These are phyloP conservation scores for Euryodendron excelsum DNA, from an alignment of 148 eudicot species.

Conservation along the genomic window DNA sequence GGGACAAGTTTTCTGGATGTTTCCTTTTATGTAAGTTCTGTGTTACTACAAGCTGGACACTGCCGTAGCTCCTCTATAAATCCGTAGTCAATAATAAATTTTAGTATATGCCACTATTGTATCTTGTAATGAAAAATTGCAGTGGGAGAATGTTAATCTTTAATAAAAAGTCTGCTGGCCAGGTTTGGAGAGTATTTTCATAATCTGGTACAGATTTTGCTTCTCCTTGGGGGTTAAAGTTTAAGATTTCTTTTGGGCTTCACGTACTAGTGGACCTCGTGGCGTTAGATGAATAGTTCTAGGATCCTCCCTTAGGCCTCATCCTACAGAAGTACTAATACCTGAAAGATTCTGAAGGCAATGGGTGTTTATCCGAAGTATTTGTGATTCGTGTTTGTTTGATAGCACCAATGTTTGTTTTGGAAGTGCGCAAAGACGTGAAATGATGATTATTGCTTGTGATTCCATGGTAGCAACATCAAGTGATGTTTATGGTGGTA, in stretches of 20 bases:
- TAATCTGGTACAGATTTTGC: too few relatives aligned
- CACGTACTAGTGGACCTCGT: too few relatives aligned
- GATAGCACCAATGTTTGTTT: not conserved
- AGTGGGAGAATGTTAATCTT: too few relatives aligned
- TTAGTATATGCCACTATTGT: too few relatives aligned
- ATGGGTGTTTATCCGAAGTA: not conserved
- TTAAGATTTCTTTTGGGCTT: too few relatives aligned
- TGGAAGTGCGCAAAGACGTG: not conserved
- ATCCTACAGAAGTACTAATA: not conserved
- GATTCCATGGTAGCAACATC: not conserved
- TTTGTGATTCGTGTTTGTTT: not conserved
- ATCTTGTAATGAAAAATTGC: too few relatives aligned
- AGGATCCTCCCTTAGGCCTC: not conserved
- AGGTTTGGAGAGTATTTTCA: too few relatives aligned
- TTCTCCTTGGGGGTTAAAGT: too few relatives aligned
- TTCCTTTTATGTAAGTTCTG: not conserved
- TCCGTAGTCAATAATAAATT: too few relatives aligned
- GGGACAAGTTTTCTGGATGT: not conserved
- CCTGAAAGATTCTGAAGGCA: not conserved
- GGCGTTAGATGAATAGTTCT: not conserved
- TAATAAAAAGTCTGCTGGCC: too few relatives aligned
- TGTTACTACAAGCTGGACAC: too few relatives aligned
- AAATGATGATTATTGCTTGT: not conserved
- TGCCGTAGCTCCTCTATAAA: too few relatives aligned
- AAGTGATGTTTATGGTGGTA: not conserved